Conservation (phyloP, 768 basidiomycete genomes). For the Suillus placidus region DNA sequence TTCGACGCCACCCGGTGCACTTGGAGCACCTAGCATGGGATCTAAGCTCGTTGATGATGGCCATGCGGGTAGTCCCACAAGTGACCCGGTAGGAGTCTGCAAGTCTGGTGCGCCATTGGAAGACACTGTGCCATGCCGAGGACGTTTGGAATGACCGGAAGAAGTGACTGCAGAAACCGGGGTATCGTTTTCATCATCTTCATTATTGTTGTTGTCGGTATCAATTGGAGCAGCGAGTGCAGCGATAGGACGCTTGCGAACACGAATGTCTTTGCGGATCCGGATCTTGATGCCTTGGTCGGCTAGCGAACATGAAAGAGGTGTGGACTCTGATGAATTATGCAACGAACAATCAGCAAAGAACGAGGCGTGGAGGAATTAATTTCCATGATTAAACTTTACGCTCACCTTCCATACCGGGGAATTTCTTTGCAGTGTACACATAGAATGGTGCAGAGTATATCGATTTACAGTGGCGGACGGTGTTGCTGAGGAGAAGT, state of each 20-base stretch:
- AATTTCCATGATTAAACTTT: slow-evolving; percentile 7
- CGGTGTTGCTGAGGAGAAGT: slow-evolving; percentile 60
- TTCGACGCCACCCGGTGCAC: slow-evolving; percentile 36
- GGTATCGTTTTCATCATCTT: slow-evolving; percentile 21
- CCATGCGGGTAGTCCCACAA: slow-evolving; percentile 37
- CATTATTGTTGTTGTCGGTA: slow-evolving; percentile 25
- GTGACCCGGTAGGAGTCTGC: slow-evolving; percentile 21
- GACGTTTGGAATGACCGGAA: slow-evolving; percentile 21
- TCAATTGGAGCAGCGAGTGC: slow-evolving; percentile 30
- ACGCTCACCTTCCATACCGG: slow-evolving; percentile 86
- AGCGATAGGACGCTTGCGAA: slow-evolving; percentile 67
- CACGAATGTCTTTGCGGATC: slow-evolving; percentile 88
- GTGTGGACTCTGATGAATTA: slow-evolving; percentile 70
- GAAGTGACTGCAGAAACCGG: slow-evolving; percentile 7
- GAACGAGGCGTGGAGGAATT: slow-evolving; percentile 9
- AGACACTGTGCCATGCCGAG: slow-evolving; percentile 34
- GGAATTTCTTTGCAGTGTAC: slow-evolving; percentile 95
- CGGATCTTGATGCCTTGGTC: slow-evolving; percentile 96
- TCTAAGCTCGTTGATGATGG: slow-evolving; percentile 32
- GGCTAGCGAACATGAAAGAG: slow-evolving; percentile 86
- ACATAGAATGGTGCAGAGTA: slow-evolving; percentile 91
- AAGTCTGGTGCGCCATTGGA: slow-evolving; percentile 26
- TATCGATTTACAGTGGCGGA: slow-evolving; percentile 89
- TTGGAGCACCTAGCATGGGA: slow-evolving; percentile 36
- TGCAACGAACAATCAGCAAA: slow-evolving; percentile 3